These are phyloP conservation scores for Ochetophila trinervis DNA, from an alignment of 306 rosid genomes.

Conservation along the genomic window DNA sequence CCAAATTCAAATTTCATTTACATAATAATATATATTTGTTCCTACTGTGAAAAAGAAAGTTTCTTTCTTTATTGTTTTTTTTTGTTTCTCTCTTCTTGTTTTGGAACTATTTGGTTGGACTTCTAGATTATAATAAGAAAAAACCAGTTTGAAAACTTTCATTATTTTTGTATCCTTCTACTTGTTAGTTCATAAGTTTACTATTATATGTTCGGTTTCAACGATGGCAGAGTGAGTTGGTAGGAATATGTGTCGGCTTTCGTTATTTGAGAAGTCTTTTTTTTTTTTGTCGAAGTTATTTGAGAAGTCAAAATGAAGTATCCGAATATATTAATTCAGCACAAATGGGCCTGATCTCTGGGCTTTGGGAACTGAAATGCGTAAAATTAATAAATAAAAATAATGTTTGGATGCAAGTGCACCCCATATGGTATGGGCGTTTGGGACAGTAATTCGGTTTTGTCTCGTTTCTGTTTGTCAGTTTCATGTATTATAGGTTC, in stretches of 20 bases:
- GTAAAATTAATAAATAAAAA: not conserved
- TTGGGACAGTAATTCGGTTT: slow-evolving; percentile 33
- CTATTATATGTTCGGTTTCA: slow-evolving; percentile 11
- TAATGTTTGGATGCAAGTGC: not conserved
- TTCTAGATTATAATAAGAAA: slow-evolving; percentile 28
- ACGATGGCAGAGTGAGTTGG: slow-evolving; percentile 44
- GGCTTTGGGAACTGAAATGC: slow-evolving; percentile 36
- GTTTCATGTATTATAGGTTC: slow-evolving; percentile 44
- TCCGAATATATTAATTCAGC: not conserved
- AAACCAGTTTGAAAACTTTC: slow-evolving; percentile 39
- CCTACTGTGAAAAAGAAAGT: not conserved
- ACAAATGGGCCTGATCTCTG: not conserved
- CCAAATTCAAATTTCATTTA: slow-evolving; percentile 31
- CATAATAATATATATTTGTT: slow-evolving; percentile 2
- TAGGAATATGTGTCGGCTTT: slow-evolving; percentile 87
- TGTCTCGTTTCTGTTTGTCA: slow-evolving; percentile 40
- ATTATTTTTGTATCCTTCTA: slow-evolving; percentile 26
- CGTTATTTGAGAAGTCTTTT: slow-evolving; percentile 64
- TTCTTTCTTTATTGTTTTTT: not conserved
- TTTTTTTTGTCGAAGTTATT: no score
- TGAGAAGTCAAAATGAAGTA: slow-evolving; percentile 54
- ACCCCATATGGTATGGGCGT: slow-evolving; percentile 6
- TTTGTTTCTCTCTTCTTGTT: slow-evolving; percentile 35
- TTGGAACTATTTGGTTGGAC: slow-evolving; percentile 41
- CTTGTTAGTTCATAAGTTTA: slow-evolving; percentile 3